Conservation (phyloP, 208 protist genomes). For the Leishmania tarentolae region DNA sequence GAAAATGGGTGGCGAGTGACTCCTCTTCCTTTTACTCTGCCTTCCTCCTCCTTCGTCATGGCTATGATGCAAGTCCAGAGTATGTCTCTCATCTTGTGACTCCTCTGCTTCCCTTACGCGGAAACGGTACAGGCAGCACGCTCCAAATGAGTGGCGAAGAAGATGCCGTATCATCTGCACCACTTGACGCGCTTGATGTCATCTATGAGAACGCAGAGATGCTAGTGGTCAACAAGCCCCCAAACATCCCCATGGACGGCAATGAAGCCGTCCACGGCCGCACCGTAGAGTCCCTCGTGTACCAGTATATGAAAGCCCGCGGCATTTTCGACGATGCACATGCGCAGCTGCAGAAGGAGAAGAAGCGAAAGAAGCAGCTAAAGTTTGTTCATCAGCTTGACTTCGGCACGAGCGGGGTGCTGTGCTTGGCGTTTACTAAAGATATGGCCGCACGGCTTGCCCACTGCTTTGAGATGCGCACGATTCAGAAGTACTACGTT, state of each 20-base stretch:
- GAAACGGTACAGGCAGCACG: not conserved
- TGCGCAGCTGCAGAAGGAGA: slow-evolving; percentile 27
- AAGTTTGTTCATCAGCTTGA: slow-evolving; percentile 94
- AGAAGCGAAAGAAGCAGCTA: slow-evolving; percentile 55
- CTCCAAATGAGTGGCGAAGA: not conserved
- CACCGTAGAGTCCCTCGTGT: slow-evolving; percentile 69
- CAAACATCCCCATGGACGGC: slow-evolving; percentile 86
- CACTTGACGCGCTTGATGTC: slow-evolving; percentile 9
- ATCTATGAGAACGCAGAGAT: slow-evolving; percentile 77
- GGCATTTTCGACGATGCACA: slow-evolving; percentile 38
- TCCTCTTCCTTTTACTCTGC: not conserved
- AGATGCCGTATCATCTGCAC: not conserved
- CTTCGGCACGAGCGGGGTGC: slow-evolving; percentile 86
- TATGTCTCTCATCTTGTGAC: not conserved
- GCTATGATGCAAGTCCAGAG: not conserved
- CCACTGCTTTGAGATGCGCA: slow-evolving; percentile 89
- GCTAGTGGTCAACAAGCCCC: slow-evolving; percentile 89
- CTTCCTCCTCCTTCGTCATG: not conserved
- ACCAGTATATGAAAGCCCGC: slow-evolving; percentile 35
- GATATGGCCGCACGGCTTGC: slow-evolving; percentile 71
- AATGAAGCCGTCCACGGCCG: slow-evolving; percentile 13
- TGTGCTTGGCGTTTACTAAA: slow-evolving; percentile 89
- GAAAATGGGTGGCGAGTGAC: not conserved
- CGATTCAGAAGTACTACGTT: slow-evolving; percentile 77
- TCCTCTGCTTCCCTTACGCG: no score